phyloP scores from a whole-genome alignment of 805 yeast genomes.

The Tetrapisispora nanseiensis region DNA sequence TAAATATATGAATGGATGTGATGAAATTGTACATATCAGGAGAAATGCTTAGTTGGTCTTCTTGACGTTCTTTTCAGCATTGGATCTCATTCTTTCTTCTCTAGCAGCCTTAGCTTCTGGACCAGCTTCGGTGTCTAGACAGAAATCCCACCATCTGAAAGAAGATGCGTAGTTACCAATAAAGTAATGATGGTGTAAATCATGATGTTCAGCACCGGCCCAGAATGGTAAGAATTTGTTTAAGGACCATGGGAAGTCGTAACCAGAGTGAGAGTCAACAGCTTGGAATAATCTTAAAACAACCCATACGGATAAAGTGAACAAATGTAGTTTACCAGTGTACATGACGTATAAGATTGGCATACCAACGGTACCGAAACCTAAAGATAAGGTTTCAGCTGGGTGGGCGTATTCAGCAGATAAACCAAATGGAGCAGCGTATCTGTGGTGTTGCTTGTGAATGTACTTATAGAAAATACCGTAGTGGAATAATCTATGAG shows the following conservation, averaged over 20 bases:
- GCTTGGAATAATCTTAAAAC: constrained; percentile 87
- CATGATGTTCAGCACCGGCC: constrained; percentile 99
- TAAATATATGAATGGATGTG: constrained; percentile 1
- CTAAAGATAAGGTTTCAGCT: constrained; percentile 78
- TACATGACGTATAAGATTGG: constrained; percentile 77
- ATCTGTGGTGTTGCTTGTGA: constrained; percentile 96
- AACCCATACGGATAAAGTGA: constrained; percentile 87
- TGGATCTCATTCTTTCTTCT: constrained; percentile 51
- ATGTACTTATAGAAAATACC: constrained; percentile 84
- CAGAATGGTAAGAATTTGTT: constrained; percentile 89
- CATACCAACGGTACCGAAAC: constrained; percentile 93
- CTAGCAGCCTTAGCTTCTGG: constrained; percentile 66
- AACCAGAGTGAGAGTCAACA: constrained; percentile 95
- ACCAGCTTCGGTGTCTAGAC: constrained; percentile 85
- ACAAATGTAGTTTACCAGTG: constrained; percentile 70
- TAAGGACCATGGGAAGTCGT: constrained; percentile 94
- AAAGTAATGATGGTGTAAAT: constrained; percentile 92
- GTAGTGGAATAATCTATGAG: constrained; percentile 82
- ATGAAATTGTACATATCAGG: not conserved
- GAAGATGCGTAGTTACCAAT: constrained; percentile 92
- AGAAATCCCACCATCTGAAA: constrained; percentile 93
- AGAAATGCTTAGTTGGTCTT: constrained; percentile 10
- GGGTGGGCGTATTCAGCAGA: constrained; percentile 99
- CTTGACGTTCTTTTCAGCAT: constrained; percentile 40
- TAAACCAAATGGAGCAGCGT: constrained; percentile 95